Evolutionary conservation across 164 flowering plant genomes (phyloP), one percentile per base, ranked within the genome.

Genomic region (Macadamia integrifolia): DNA sequence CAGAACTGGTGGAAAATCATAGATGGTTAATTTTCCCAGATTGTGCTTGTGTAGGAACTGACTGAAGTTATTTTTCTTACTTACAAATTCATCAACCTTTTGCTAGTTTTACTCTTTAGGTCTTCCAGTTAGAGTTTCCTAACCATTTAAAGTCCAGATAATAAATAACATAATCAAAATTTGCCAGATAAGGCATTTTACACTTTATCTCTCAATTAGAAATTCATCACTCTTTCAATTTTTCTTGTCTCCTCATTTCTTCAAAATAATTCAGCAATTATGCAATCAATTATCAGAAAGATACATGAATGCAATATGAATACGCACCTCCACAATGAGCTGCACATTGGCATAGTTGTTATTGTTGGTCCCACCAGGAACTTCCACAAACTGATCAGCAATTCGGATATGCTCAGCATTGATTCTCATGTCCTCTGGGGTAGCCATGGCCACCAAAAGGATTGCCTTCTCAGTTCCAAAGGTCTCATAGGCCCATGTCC

Each of bases 361-460:
- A 52, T 88, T 88, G 79, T 88, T 88, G 7, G 94, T 88, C 67
- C 94, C 94, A 43, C 94, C 94, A 60, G 94, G 91, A 66, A 88
- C 94, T 82, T 88, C 94, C 52, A 87, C 87, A 79, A 88, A 88
- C 75, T 88, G 88, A 80, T 88, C 94, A 52, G 94, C 94, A 58
- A 88, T 88, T 73, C 89, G 76, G 57, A 88, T 88, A 76, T 88
- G 94, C 65, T 88, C 94, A 5, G 91, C 94, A 75, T 87, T 88
- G 71, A 88, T 88, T 70, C 91, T 84, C 94, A 88, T 88, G 77
- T 88, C 93, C 74, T 88, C 93, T 6, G 93, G 93, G 32, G 93
- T 88, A 50, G 93, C 93, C 93, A 88, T 88, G 42, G 89, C 91
- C 42, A 88, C 93, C 84, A 88, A 74, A 64, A 82, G 71, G 60